Base-by-base conservation (phyloP, 2,329 filamentous ascomycete species). In the Claviceps citrina region DNA sequence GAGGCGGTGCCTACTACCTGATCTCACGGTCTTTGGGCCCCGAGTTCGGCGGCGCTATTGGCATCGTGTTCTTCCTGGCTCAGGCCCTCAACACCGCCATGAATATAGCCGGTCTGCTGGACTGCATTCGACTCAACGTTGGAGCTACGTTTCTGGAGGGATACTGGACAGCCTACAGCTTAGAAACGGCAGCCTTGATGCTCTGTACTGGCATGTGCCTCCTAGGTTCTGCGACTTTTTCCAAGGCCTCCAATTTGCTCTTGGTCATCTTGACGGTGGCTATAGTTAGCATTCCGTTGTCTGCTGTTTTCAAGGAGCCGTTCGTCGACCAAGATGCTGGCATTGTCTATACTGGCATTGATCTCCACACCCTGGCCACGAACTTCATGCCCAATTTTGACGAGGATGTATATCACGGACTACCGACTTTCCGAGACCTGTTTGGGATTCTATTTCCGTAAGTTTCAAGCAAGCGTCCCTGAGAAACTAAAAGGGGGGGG, bases 21-120 rank as follows among this genome's bases (percentile, higher is more conserved):
- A 93, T 93, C 42, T 93, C 84, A 6, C 73, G 85, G 45, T 87
- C 82, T 33, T 64, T 93, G 3, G 85, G 85, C 0, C 84, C 85
- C 6, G 85, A 93, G 52, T 93, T 93, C 54, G 85, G 85, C 20
- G 85, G 85, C 13, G 85, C 83, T 1, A 93, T 93, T 46, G 85
- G 85, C 2, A 70, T 93, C 19, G 74, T 93, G 10, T 93, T 93
- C 59, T 93, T 91, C 55, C 66, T 93, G n/a, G 84, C 85, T n/a
- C 83, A 84, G 47, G 80, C 83, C 2, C 75, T 93, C 53, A 93
- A 89, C 54, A 86, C 84, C 1, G 82, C 82, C 28, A 74, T 93
- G 68, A 93, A 93, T 53, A 75, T 87, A 19, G 84, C 93, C 32
- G 85, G 84, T 63, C 67, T 93, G 34, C 74, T 93, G 46, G 82